Base-by-base conservation (phyloP, 306 rosid species). In the Hippophae rhamnoides region DNA sequence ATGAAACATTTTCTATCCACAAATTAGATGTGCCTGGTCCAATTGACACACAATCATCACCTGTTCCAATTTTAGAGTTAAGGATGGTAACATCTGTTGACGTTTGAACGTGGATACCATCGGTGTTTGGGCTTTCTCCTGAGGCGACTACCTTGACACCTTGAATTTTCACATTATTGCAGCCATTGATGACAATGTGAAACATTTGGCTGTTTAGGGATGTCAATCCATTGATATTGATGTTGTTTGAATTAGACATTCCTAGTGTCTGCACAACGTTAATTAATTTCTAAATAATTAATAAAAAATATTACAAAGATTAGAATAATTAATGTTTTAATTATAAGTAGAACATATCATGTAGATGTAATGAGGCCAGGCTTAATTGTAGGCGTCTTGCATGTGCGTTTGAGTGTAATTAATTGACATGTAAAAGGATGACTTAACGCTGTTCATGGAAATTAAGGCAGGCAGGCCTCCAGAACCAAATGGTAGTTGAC, bases 151-250 rank as follows among this genome's bases (percentile, higher is more conserved):
- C 52, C 41, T 42, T 67, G 23, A 67, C 69, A 13, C 73, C 60
- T 67, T 61, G 69, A 14, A 72, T 8, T 42, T 59, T 26, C 12
- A 72, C 67, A 48, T 62, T 41, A 13, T 46, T 44, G 53, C 76
- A 72, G 43, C 76, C 72, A 61, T 73, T 56, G 55, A 73, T 57
- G 43, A 73, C 61, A 5, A 73, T 67, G 68, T 73, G 73, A 60
- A 73, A 73, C 55, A 73, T 11, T 38, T 73, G 78, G 65, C 73
- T 73, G 61, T 73, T 67, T 5, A 58, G 25, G 0, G 78, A 73
- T 11, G 49, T 27, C 41, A 73, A 2, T 11, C 72, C 65, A 10
- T 43, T 18, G 3, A 67, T 38, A 38, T 41, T 52, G 23, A 73
- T 52, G 54, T 66, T 62, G 13, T 57, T 61, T 0, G 78, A 73